phyloP scores from a whole-genome alignment of 805 yeast genomes.

The Zygosaccharomyces bisporus region DNA sequence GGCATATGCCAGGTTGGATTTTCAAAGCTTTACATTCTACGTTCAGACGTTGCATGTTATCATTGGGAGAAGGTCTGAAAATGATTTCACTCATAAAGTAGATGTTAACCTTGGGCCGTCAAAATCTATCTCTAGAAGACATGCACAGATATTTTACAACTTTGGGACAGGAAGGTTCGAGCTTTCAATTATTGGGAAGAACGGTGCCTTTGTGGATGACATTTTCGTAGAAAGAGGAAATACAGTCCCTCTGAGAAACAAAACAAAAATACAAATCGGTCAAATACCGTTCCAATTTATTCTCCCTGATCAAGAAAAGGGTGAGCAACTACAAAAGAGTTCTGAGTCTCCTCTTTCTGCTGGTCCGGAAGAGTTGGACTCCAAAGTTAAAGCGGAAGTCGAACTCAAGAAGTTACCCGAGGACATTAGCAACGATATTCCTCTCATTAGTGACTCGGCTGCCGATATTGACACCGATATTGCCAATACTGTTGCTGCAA shows the following conservation, averaged over 20 bases:
- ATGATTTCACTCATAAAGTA: constrained; percentile 63
- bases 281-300: constrained; percentile 86
- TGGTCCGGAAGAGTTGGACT: constrained; percentile 17
- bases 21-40: constrained; percentile 88
- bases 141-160: constrained; percentile 93
- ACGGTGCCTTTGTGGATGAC: constrained; percentile 96
- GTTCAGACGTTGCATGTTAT: constrained; percentile 95
- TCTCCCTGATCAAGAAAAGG: constrained; percentile 62
- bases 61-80: constrained; percentile 83
- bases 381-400: constrained; percentile 15
- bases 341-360: constrained; percentile 12
- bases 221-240: constrained; percentile 84
- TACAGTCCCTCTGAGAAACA: constrained; percentile 81
- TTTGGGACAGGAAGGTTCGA: constrained; percentile 96
- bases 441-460: constrained; percentile 17
- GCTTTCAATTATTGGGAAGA: constrained; percentile 84
- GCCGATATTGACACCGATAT: constrained; percentile 28
- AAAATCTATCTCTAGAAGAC: constrained; percentile 89
- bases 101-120: constrained; percentile 92
- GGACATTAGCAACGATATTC: constrained; percentile 9
- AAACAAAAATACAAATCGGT: constrained; percentile 86
- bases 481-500: constrained; percentile 1
- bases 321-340: constrained; percentile 44
- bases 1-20: constrained; percentile 73
- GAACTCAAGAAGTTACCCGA: constrained; percentile 12